Evolutionary conservation across 1,139 yeast species (phyloP), one percentile per base, ranked within the genome.

Genomic region (Diutina rugosa): DNA sequence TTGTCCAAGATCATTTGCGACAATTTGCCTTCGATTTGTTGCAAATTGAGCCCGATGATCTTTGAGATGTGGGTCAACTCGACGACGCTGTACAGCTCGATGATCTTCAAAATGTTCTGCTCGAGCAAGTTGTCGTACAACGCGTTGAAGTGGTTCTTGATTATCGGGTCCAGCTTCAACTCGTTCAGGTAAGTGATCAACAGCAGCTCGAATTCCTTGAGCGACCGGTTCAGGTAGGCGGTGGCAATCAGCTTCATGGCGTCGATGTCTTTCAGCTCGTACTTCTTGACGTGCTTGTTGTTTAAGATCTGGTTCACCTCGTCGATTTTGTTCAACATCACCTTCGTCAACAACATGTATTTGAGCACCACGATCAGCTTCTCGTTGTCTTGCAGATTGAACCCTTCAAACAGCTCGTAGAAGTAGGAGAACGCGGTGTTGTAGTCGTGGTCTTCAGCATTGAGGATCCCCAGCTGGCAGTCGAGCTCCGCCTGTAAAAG

Each of bases 1-100:
- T 90, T 87, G 69, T 93, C 99, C 64, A 93, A 79, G 63, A 93
- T 93, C 99, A 93, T 93, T 71, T 93, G 98, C 56, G 95, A 85
- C 61, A 93, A 78, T 70, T 93, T 93, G 21, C 96, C 96, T 71
- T 93, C 99, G 35, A 93, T 91, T 67, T 90, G 96, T 62, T 85
- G 87, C 56, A 85, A 78, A 63, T 91, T 93, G 60, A 95, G 79
- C 5, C 97, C 98, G 60, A 95, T 87, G 63, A 88, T 83, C 64
- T 87, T 82, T 35, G 98, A 87, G 58, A 95, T 83, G 68, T 90
- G 97, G 8, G 89, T 78, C 59, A 95, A 82, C 71, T 95, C 99
- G 28, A 95, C 97, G 64, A 93, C 87, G 48, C 95, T 89, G 70
- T 90, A 95, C 41, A 98, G 97, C 71, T 93, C 97, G 63, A 95